phyloP scores from a whole-genome alignment of 2,329 filamentous ascomycete species.

The Stagonosporopsis cucurbitacearum region DNA sequence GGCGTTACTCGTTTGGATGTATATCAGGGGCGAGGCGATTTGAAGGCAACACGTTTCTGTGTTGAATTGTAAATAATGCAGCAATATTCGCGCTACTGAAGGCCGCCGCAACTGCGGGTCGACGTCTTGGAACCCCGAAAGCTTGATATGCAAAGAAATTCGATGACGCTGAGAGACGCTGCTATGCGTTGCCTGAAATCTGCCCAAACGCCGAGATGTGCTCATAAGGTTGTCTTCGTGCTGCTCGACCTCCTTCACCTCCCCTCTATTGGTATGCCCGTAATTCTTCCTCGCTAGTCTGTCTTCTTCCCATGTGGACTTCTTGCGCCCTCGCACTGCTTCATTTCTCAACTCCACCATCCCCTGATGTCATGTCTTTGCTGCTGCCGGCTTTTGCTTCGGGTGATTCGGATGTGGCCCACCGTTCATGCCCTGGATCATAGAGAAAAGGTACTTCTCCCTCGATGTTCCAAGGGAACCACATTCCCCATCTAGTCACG shows the following conservation, averaged over 20 bases:
- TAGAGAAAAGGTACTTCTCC: constrained; percentile 16
- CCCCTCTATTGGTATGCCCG: neutral
- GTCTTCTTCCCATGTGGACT: neutral
- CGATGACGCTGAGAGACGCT: neutral
- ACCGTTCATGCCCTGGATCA: constrained; percentile 18
- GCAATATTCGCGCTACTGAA: neutral
- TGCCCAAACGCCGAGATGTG: constrained; percentile 12
- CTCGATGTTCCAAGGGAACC: constrained; percentile 13
- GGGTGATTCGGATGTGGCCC: constrained; percentile 19
- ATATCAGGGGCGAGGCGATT: neutral
- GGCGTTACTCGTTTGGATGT: neutral
- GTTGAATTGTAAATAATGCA: neutral
- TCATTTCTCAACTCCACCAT: neutral
- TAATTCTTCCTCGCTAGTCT: neutral
- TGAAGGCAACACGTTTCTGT: neutral
- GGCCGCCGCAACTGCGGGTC: neutral
- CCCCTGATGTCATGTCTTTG: constrained; percentile 17
- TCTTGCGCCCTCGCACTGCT: neutral
- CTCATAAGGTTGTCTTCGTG: constrained; percentile 1
- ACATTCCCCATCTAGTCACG: constrained; percentile 33
- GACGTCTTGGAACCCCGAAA: neutral
- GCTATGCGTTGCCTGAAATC: constrained; percentile 3
- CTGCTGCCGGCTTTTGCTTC: constrained; percentile 5
- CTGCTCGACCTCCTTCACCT: neutral
- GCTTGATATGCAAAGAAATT: constrained; percentile 1